phyloP scores from a whole-genome alignment of 441 rosid species.

The Bocquillonia castaneifolia region DNA sequence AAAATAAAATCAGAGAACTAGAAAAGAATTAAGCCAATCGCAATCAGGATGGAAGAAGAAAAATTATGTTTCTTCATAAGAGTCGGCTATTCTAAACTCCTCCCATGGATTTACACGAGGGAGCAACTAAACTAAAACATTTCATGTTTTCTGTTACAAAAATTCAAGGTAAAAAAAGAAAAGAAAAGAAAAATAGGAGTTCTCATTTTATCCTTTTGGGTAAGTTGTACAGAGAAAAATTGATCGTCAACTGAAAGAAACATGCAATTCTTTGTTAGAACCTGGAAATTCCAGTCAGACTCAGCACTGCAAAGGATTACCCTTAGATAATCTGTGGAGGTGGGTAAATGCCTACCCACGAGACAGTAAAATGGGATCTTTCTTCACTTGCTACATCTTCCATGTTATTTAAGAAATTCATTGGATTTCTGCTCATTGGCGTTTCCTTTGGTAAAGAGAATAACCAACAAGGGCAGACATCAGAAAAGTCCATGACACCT shows the following conservation, averaged over 20 bases:
- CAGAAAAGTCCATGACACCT: conserved; percentile 94
- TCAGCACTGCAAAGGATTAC: neutral
- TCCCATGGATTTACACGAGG: conserved; percentile 2
- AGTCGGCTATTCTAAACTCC: neutral
- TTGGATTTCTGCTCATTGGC: conserved; percentile 49
- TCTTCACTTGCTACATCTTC: neutral
- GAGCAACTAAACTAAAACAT: neutral
- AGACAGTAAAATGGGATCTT: neutral
- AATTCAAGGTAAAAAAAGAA: neutral
- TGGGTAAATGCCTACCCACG: neutral
- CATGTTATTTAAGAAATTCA: neutral
- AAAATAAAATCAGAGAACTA: too few relatives aligned
- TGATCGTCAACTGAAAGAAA: conserved; percentile 7
- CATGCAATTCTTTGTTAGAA: conserved; percentile 16
- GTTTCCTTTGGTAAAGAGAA: conserved; percentile 91
- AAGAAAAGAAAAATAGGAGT: neutral
- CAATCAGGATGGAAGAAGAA: neutral
- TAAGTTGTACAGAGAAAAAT: neutral
- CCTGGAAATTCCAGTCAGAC: conserved; percentile 21
- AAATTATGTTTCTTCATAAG: neutral
- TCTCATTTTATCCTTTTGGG: neutral
- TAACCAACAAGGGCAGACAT: conserved; percentile 97
- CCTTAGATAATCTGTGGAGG: neutral
- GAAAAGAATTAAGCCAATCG: neutral
- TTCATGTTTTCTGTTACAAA: neutral